These are phyloP conservation scores for Ogataea parapolymorpha DNA, from an alignment of 805 yeast genomes.

Conservation along the genomic window DNA sequence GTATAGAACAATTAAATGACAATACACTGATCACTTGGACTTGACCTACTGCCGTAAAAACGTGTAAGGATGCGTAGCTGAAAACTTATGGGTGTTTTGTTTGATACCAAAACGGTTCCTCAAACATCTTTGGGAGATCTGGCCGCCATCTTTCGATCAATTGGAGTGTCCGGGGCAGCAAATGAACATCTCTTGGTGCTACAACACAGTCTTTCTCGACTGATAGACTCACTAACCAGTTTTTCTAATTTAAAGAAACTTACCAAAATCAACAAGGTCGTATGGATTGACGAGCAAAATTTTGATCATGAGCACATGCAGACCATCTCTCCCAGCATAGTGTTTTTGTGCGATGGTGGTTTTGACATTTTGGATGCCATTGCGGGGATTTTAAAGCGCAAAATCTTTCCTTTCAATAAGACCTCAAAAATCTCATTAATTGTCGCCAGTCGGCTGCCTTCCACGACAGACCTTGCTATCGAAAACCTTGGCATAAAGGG, in stretches of 20 bases:
- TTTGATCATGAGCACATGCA: conserved; percentile 21
- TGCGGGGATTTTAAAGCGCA: conserved; percentile 14
- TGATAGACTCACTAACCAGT: conserved; percentile 26
- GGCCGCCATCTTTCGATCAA: conserved; percentile 15
- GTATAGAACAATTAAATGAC: conserved; percentile 4
- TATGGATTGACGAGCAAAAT: conserved; percentile 28
- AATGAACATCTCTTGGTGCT: conserved; percentile 22
- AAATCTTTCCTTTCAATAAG: conserved; percentile 15
- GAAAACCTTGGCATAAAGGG: conserved; percentile 28
- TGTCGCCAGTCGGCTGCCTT: conserved; percentile 6
- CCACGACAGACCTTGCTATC: conserved; percentile 18
- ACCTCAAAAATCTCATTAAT: conserved; percentile 19
- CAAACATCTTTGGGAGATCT: conserved; percentile 15
- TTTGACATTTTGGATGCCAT: conserved; percentile 11
- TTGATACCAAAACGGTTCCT: conserved; percentile 14
- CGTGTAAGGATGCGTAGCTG: conserved; percentile 7
- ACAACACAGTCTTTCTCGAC: conserved; percentile 24
- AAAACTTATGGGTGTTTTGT: conserved; percentile 9
- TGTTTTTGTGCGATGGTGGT: conserved; percentile 22
- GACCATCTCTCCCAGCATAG: conserved; percentile 20
- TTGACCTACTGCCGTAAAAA: background rate
- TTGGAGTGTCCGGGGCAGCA: conserved; percentile 1
- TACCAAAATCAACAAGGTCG: conserved; percentile 26
- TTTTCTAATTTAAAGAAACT: conserved; percentile 26
- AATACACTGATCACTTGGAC: background rate